These are phyloP conservation scores for Rhodosporidiobolus sp. DNA, from an alignment of 768 basidiomycete genomes.

Conservation along the genomic window DNA sequence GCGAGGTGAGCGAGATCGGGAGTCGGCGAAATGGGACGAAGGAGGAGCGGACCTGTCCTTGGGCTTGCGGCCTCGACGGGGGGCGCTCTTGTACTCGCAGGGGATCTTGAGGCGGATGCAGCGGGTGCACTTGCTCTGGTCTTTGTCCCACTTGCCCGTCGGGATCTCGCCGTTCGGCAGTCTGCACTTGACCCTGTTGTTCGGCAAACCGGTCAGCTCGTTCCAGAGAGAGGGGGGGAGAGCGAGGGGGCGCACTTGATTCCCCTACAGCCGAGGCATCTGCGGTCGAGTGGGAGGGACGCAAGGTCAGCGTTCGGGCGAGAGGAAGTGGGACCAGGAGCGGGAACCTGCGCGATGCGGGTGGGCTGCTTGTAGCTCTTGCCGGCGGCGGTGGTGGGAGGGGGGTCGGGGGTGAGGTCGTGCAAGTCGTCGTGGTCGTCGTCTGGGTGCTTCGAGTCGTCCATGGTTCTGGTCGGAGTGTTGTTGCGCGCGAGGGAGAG, in stretches of 20 bases:
- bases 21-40: too few species aligned
- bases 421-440: too few species aligned
- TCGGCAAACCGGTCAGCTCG: background rate
- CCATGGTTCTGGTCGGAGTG: too few species aligned
- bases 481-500: too few species aligned
- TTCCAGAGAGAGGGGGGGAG: background rate
- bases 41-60: background rate
- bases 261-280: constrained; percentile 8
- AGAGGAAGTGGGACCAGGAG: background rate
- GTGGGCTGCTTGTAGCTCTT: constrained; percentile 9
- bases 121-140: constrained; percentile 2
- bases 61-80: constrained; percentile 17
- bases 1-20: background rate
- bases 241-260: constrained; percentile 6
- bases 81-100: constrained; percentile 22
- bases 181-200: constrained; percentile 21
- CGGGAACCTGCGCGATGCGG: constrained; percentile 10
- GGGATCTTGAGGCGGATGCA: constrained; percentile 18
- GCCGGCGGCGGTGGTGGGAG: background rate
- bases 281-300: background rate
- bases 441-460: too few species aligned
- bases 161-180: constrained; percentile 15
- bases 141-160: constrained; percentile 1
- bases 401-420: too few species aligned
- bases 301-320: background rate